These are phyloP conservation scores for Hemisphaericaspora lyxosophila DNA, from an alignment of 1,139 yeast genomes.

Conservation along the genomic window DNA sequence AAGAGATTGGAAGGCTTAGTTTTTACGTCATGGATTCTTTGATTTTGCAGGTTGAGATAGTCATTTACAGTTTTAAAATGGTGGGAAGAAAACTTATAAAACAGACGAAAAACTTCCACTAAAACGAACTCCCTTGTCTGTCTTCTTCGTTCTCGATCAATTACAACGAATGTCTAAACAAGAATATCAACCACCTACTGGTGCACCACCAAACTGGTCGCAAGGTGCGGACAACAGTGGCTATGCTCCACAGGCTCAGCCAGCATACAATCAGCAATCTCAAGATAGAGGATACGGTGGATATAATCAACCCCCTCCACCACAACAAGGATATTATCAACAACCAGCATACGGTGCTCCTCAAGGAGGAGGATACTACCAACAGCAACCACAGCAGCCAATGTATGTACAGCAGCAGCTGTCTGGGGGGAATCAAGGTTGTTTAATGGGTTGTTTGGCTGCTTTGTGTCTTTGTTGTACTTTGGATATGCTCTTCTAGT, in stretches of 20 bases:
- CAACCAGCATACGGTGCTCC: conserved; percentile 24
- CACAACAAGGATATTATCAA: conserved; percentile 10
- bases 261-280: conserved; percentile 27
- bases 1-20: neutral
- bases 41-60: conserved; percentile 1
- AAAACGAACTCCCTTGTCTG: too few relatives aligned
- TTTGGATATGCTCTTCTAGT: conserved; percentile 60
- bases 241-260: conserved; percentile 37
- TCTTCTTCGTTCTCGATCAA: too few relatives aligned
- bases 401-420: conserved; percentile 61
- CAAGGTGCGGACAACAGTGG: conserved; percentile 13
- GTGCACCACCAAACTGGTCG: conserved; percentile 49
- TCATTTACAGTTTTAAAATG: neutral
- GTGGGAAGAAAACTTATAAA: too few relatives aligned
- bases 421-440: conserved; percentile 40
- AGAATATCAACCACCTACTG: conserved; percentile 42
- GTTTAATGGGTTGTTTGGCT: conserved; percentile 69
- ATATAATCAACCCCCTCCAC: conserved; percentile 29
- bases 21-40: too few relatives aligned
- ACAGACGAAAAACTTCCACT: too few relatives aligned
- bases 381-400: conserved; percentile 43
- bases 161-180: conserved; percentile 22
- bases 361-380: conserved; percentile 21
- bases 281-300: conserved; percentile 36
- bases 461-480: conserved; percentile 77